These are phyloP conservation scores for Termitomyces sp. DNA, from an alignment of 768 basidiomycete genomes.

Conservation along the genomic window DNA sequence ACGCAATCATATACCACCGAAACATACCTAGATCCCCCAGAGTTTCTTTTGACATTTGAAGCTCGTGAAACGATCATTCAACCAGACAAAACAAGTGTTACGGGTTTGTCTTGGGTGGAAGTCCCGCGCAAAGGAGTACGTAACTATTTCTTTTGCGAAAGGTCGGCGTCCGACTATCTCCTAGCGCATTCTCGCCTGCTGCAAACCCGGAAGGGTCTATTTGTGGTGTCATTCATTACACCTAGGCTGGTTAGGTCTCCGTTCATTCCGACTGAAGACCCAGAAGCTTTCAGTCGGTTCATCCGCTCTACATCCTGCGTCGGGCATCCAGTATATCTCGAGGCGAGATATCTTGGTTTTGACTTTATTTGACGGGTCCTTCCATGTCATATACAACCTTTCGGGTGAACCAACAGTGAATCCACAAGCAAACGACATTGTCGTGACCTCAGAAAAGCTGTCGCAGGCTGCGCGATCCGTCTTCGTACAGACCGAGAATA, in stretches of 20 bases:
- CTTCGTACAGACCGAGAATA: conserved; percentile 44
- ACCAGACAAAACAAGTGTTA: conserved; percentile 40
- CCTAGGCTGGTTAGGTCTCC: conserved; percentile 43
- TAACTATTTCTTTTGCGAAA: conserved; percentile 1
- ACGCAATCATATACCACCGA: conserved; percentile 29
- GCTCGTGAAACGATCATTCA: conserved; percentile 20
- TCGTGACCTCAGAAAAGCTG: conserved; percentile 35
- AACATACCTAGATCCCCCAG: not conserved
- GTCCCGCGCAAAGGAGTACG: conserved; percentile 33
- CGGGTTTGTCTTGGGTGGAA: conserved; percentile 55
- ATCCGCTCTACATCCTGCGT: conserved; percentile 52
- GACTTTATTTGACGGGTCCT: conserved; percentile 65
- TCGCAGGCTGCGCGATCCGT: conserved; percentile 45
- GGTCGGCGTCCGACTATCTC: not conserved
- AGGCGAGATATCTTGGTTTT: conserved; percentile 50
- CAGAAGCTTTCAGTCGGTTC: conserved; percentile 53
- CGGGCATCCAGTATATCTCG: conserved; percentile 53
- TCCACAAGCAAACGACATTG: conserved; percentile 17
- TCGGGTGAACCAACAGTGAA: conserved; percentile 41
- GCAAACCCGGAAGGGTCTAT: conserved; percentile 55
- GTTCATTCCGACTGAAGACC: conserved; percentile 36
- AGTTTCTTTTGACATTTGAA: conserved; percentile 23
- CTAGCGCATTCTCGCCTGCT: conserved; percentile 54
- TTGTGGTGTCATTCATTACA: conserved; percentile 43
- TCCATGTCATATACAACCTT: conserved; percentile 54